Conservation (phyloP, 768 basidiomycete species). For the Thelephora ganbajun region DNA sequence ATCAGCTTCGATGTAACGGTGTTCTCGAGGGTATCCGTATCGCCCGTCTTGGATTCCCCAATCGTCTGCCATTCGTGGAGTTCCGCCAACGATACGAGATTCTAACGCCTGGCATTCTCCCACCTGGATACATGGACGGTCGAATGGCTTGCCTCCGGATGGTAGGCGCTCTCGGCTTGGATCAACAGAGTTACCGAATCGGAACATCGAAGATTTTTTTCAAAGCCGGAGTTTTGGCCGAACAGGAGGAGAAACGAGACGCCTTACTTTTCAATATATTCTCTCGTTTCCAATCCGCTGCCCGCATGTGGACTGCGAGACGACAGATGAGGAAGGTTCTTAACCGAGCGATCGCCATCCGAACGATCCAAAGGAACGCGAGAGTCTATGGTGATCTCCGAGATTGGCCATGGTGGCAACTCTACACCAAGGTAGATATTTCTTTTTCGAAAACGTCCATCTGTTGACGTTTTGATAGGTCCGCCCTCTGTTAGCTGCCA, state of each 20-base stretch:
- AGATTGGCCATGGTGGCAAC: constrained; percentile 99
- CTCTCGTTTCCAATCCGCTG: constrained; percentile 73
- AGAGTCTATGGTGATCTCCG: constrained; percentile 78
- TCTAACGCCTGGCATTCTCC: constrained; percentile 85
- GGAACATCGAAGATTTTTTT: constrained; percentile 98
- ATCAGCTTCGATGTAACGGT: constrained; percentile 96
- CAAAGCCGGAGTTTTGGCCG: constrained; percentile 94
- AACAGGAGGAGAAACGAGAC: constrained; percentile 88
- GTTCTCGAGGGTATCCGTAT: constrained; percentile 98
- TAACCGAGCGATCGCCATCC: constrained; percentile 80
- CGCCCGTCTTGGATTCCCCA: constrained; percentile 93
- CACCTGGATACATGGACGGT: constrained; percentile 95
- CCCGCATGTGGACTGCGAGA: constrained; percentile 74
- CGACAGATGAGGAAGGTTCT: constrained; percentile 90
- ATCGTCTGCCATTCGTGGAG: constrained; percentile 91
- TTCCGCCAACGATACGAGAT: constrained; percentile 96
- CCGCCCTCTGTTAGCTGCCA: constrained; percentile 84
- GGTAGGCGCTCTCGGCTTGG: constrained; percentile 80
- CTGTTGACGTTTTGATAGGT: constrained; percentile 30
- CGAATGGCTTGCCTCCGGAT: constrained; percentile 87
- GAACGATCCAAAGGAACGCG: constrained; percentile 90
- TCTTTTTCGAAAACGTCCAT: no score
- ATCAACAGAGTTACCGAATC: constrained; percentile 73
- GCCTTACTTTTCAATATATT: constrained; percentile 80
- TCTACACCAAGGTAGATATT: constrained; percentile 70